These are phyloP conservation scores for Aquilaria malaccensis DNA, from an alignment of 345 rosid species.

Conservation along the genomic window DNA sequence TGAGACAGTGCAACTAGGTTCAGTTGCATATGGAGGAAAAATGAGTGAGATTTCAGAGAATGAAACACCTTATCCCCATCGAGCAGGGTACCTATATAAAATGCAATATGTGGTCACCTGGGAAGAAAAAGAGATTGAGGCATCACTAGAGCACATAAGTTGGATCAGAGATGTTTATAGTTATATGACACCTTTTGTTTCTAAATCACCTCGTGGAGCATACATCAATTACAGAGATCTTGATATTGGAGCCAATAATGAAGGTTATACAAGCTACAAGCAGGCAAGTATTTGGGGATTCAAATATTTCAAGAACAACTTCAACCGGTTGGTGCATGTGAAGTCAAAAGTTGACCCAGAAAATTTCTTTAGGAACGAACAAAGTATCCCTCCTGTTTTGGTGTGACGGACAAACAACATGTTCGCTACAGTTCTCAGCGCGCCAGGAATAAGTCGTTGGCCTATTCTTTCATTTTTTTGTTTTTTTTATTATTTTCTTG, in stretches of 20 bases:
- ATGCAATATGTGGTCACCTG: neutral
- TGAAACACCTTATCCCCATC: too few species aligned
- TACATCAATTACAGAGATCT: constrained; percentile 1
- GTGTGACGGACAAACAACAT: too few species aligned
- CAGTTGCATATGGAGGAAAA: too few species aligned
- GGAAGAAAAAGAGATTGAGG: neutral
- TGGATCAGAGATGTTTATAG: neutral
- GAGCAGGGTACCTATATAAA: constrained; percentile 7
- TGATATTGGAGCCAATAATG: neutral
- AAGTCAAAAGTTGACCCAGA: neutral
- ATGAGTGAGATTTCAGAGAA: too few species aligned
- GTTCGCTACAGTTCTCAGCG: too few species aligned
- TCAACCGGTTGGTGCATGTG: neutral
- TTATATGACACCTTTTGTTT: neutral
- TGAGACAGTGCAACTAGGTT: too few species aligned
- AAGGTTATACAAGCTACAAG: neutral
- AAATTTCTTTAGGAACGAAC: neutral
- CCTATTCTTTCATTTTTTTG: too few species aligned
- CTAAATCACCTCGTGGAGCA: neutral
- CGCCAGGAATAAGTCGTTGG: too few species aligned
- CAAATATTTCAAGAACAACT: neutral
- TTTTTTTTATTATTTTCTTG: too few species aligned
- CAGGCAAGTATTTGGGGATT: neutral
- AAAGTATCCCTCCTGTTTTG: neutral
- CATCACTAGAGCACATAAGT: neutral